These are phyloP conservation scores for Scortechinia acanthostroma DNA, from an alignment of 2,329 filamentous ascomycete species.

Conservation along the genomic window DNA sequence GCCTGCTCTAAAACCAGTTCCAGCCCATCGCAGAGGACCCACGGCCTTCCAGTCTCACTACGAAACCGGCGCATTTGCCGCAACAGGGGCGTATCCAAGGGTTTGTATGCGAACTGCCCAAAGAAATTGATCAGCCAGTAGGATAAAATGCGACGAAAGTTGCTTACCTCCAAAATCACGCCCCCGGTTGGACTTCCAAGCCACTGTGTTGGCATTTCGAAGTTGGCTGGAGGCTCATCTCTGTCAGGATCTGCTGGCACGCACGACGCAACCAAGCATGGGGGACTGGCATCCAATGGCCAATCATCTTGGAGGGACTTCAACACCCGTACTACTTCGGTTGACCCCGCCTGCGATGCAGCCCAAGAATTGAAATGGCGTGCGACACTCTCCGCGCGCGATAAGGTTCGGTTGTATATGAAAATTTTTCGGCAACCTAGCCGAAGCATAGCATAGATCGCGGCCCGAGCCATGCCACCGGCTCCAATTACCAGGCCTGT, in stretches of 20 bases:
- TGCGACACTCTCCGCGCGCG: slow-evolving; percentile 54
- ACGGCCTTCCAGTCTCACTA: slow-evolving; percentile 45
- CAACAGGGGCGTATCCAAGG: slow-evolving; percentile 61
- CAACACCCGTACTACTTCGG: slow-evolving; percentile 33
- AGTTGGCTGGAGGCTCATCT: slow-evolving; percentile 55
- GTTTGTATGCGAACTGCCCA: slow-evolving; percentile 56
- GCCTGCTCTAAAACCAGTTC: slow-evolving; percentile 70
- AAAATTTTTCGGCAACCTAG: slow-evolving; percentile 69
- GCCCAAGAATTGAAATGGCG: slow-evolving; percentile 57
- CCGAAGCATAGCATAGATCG: slow-evolving; percentile 67
- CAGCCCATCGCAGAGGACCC: slow-evolving; percentile 67
- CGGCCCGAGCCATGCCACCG: slow-evolving; percentile 68
- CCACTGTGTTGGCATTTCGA: slow-evolving; percentile 65
- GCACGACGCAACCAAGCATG: slow-evolving; percentile 67
- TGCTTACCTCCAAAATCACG: slow-evolving; percentile 55
- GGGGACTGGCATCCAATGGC: slow-evolving; percentile 52
- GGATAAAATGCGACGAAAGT: neutral
- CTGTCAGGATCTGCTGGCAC: slow-evolving; percentile 60
- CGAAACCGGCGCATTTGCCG: slow-evolving; percentile 48
- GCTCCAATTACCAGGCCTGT: slow-evolving; percentile 52
- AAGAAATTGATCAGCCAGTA: neutral
- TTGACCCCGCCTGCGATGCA: slow-evolving; percentile 11
- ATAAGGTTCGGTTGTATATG: slow-evolving; percentile 59
- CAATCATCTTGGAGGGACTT: slow-evolving; percentile 49
- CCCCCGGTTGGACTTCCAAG: slow-evolving; percentile 65